Percentiles rank a stretch among this genome's conserved stretches.
Conservation (phyloP, 202 grass and related monocot species). For the Sporobolus alterniflorus region DNA sequence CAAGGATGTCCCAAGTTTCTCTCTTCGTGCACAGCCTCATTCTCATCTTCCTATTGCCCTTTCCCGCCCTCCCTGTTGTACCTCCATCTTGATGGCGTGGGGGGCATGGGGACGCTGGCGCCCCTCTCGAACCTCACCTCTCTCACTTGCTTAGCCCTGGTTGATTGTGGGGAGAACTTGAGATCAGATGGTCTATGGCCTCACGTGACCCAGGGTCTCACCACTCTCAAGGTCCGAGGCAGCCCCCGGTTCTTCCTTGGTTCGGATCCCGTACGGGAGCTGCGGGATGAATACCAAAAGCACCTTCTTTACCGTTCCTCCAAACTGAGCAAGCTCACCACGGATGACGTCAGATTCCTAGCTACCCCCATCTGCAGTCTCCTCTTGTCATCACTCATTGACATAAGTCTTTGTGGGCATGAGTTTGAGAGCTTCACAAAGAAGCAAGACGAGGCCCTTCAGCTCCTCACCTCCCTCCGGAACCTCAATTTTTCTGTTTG, state of each 20-base stretch:
- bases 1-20: accelerated
- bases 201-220: neutral
- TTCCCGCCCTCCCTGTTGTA: neutral
- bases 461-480: neutral
- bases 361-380: neutral
- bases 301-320: neutral
- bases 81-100: neutral
- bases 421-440: neutral
- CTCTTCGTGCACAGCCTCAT: neutral
- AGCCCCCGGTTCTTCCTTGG: neutral
- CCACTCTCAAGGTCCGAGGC: neutral
- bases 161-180: neutral
- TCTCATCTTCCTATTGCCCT: neutral
- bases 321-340: neutral
- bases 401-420: neutral
- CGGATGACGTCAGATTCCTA: neutral
- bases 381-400: neutral
- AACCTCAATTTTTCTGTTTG: neutral
- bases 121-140: too few relatives aligned
- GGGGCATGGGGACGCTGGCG: neutral
- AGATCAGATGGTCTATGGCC: neutral
- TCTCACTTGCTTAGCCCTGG: neutral
- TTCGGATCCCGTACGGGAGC: too few relatives aligned
- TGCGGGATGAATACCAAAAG: too few relatives aligned
- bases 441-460: neutral